Percentiles rank a stretch among this genome's conserved stretches.
These are phyloP conservation scores for Actinomortierella wolfii DNA, from an alignment of 371 early-diverging fungal genomes.

Conservation along the genomic window DNA sequence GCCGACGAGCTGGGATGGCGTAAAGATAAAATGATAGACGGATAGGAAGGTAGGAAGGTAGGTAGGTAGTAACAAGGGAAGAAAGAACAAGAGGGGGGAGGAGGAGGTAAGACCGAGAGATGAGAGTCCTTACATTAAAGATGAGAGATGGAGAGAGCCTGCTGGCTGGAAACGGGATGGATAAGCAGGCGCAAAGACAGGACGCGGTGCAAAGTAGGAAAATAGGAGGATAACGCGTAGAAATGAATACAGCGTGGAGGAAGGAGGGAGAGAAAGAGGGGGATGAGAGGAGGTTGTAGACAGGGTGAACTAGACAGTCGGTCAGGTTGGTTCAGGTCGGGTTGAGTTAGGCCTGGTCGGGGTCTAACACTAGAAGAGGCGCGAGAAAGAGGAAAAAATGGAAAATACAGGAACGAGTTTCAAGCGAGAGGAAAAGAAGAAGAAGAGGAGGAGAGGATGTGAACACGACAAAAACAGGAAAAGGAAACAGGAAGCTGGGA, in stretches of 20 bases:
- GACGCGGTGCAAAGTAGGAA: not conserved
- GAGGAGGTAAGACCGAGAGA: too few relatives aligned
- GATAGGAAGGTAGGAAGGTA: too few relatives aligned
- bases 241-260: not conserved
- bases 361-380: not conserved
- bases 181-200: not conserved
- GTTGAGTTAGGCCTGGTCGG: not conserved
- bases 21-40: too few relatives aligned
- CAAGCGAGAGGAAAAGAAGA: not conserved
- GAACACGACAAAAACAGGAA: not conserved
- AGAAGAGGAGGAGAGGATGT: not conserved
- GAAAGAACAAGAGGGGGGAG: too few relatives aligned
- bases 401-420: not conserved
- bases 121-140: too few relatives aligned
- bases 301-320: not conserved
- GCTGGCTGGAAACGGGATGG: not conserved
- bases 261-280: not conserved
- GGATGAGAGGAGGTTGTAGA: not conserved
- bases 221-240: not conserved
- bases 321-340: not conserved
- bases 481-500: not conserved
- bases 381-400: not conserved
- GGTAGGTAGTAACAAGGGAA: too few relatives aligned
- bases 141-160: not conserved
- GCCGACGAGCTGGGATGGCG: too few relatives aligned